A percentile compares a stretch with the other conserved stretches of the same genome.
Evolutionary conservation across 2,329 filamentous ascomycete genomes (phyloP).

Genomic region (Magnaporthiopsis rhizophila): DNA sequence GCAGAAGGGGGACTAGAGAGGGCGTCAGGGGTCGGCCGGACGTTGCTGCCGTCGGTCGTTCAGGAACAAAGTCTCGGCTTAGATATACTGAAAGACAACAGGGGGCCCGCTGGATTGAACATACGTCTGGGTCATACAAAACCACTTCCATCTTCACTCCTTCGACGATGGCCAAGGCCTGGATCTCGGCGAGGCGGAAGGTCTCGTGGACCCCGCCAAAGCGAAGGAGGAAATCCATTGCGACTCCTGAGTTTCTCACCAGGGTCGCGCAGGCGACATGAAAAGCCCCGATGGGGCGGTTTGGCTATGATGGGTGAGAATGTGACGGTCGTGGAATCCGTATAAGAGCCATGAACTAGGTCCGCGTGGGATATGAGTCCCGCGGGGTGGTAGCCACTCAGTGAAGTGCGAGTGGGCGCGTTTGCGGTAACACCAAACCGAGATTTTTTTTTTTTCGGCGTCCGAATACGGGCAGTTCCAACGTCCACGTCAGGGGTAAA

Average conservation of each 20-base stretch:
- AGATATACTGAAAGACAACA: neutral
- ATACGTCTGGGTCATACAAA: constrained; percentile 67
- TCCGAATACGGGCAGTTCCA: neutral
- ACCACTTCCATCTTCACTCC: constrained; percentile 62
- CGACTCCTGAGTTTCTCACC: neutral
- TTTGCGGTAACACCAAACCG: neutral
- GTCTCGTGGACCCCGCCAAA: constrained; percentile 84
- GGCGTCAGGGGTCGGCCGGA: neutral
- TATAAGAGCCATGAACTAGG: too few relatives aligned
- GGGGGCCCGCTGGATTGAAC: constrained; percentile 21
- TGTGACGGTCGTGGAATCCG: too few relatives aligned
- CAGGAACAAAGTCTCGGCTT: too few relatives aligned
- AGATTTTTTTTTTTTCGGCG: neutral
- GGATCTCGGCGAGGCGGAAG: constrained; percentile 79
- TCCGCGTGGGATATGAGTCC: neutral
- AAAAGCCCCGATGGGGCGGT: neutral
- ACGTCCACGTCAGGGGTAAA: too few relatives aligned
- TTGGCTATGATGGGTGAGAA: too few relatives aligned
- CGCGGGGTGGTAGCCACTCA: too few relatives aligned
- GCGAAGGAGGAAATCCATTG: constrained; percentile 76
- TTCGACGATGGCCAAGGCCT: constrained; percentile 66
- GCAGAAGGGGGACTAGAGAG: constrained; percentile 74
- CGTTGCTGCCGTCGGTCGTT: neutral
- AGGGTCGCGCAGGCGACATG: neutral
- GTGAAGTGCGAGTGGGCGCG: neutral